These are phyloP conservation scores for Microdochium trichocladiopsis DNA, from an alignment of 2,329 filamentous ascomycete genomes.

Conservation along the genomic window DNA sequence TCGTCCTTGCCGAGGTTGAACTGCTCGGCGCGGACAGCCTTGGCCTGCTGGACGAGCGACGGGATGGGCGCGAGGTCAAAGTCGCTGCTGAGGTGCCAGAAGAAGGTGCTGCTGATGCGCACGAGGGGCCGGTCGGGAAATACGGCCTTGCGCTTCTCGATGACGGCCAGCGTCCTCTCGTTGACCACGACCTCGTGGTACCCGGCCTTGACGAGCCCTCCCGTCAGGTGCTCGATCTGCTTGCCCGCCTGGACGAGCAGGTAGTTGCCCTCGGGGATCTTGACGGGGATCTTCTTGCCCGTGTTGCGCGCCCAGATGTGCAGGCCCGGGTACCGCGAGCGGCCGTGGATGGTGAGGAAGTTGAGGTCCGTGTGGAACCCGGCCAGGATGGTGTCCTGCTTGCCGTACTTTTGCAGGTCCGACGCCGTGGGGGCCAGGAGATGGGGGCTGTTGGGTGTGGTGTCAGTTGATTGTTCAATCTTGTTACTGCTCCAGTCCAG, in stretches of 20 bases:
- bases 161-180: constrained; percentile 38
- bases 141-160: constrained; percentile 32
- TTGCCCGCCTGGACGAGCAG: constrained; percentile 56
- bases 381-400: constrained; percentile 50
- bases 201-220: constrained; percentile 53
- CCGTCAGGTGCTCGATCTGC: constrained; percentile 55
- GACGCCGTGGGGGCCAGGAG: constrained; percentile 55
- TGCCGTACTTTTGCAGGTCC: constrained; percentile 45
- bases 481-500: no score
- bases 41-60: constrained; percentile 35
- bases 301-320: constrained; percentile 60
- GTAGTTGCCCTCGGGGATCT: constrained; percentile 50
- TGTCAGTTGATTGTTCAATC: no score
- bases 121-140: constrained; percentile 42
- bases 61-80: constrained; percentile 46
- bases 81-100: constrained; percentile 54
- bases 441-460: constrained; percentile 37
- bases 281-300: constrained; percentile 48
- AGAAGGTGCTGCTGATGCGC: constrained; percentile 53
- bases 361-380: constrained; percentile 60
- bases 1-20: constrained; percentile 43
- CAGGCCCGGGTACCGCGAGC: constrained; percentile 53
- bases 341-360: constrained; percentile 58
- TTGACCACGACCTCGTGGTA: constrained; percentile 57
- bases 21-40: constrained; percentile 36